Evolutionary conservation across 441 rosid genomes (phyloP), one percentile per base, ranked within the genome.

Genomic region (Hypseocharis bilobata): DNA sequence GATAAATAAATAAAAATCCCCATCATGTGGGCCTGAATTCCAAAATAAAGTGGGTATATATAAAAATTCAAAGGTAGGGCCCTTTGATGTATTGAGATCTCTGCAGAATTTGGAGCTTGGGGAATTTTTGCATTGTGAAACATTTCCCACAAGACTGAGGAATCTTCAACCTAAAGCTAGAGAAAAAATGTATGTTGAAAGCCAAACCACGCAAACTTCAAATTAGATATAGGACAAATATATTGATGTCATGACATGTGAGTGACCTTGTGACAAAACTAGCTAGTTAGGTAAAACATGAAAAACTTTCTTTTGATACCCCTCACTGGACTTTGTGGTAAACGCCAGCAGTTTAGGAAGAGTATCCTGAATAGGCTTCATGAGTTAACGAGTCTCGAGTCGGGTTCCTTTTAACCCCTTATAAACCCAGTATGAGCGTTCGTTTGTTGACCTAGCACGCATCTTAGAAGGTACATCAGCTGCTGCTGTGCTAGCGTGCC

Each of bases 101-200:
- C 23, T 47, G 54, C 54, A 4, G 23, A 17, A 17, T 17, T 17
- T 47, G 23, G 19, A n/a, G 23, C 19, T 47, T 47, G 54, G 54
- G 54, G 54, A n/a, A 47, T n/a, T 47, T 47, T 47, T 19, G 54
- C 54, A 47, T 47, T 47, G 54, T 47, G 17, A 47, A 47, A 8
- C 25, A 17, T 47, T 47, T 47, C 54, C n/a, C 22, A 47, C 54
- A 47, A 6, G 38, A 32, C 38, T 10, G 7, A 32, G 54, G 54
- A 47, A 47, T 47, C 54, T 47, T 19, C 25, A 17, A 5, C 25
- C 0, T n/a, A 47, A 1, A 42, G 47, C 47, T 17, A 16, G 8
- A 47, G 10, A 19, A 19, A n/a, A 47, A 47, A 47, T 32, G 38
- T 32, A 10, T 32, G 38, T 32, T 2, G 54, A 19, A 7, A 47